phyloP scores from a whole-genome alignment of 2,329 filamentous ascomycete species.

The Nemania sp. region DNA sequence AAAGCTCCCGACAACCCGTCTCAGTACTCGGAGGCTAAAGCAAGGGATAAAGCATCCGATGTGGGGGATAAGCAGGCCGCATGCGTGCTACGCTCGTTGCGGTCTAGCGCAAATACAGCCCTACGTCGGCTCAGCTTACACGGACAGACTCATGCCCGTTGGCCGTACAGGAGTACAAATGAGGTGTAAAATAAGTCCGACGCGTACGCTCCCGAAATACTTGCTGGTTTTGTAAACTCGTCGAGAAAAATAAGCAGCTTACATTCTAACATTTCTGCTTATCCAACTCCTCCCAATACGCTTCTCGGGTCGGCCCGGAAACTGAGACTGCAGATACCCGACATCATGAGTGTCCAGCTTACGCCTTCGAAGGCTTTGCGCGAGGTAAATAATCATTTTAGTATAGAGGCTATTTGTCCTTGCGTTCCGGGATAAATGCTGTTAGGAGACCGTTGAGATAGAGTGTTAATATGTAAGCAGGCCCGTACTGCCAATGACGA shows the following conservation, averaged over 20 bases:
- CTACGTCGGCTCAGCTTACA: neutral
- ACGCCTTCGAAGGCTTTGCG: slow-evolving; percentile 25
- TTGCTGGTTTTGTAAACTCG: too few relatives aligned
- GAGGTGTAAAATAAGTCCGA: neutral
- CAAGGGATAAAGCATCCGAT: too few relatives aligned
- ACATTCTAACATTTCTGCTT: slow-evolving; percentile 18
- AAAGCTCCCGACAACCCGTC: too few relatives aligned
- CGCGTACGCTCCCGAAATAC: too few relatives aligned
- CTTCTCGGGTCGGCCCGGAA: neutral
- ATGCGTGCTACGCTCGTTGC: slow-evolving; percentile 6
- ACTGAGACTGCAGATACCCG: neutral
- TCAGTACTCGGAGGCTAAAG: too few relatives aligned
- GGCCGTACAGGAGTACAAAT: neutral
- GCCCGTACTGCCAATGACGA: slow-evolving; percentile 37
- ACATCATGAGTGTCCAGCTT: slow-evolving; percentile 18
- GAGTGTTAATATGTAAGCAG: slow-evolving; percentile 14
- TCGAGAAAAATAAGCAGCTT: slow-evolving; percentile 31
- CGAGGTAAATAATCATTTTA: slow-evolving; percentile 22
- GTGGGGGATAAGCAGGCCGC: slow-evolving; percentile 36
- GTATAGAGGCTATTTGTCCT: neutral
- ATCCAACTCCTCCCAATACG: neutral
- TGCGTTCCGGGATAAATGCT: too few relatives aligned
- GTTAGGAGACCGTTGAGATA: too few relatives aligned
- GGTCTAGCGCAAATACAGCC: slow-evolving; percentile 4
- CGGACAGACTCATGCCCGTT: slow-evolving; percentile 18